Evolutionary conservation across 371 early-diverging fungal genomes (phyloP).

Genomic region (Mucor saturninus): DNA sequence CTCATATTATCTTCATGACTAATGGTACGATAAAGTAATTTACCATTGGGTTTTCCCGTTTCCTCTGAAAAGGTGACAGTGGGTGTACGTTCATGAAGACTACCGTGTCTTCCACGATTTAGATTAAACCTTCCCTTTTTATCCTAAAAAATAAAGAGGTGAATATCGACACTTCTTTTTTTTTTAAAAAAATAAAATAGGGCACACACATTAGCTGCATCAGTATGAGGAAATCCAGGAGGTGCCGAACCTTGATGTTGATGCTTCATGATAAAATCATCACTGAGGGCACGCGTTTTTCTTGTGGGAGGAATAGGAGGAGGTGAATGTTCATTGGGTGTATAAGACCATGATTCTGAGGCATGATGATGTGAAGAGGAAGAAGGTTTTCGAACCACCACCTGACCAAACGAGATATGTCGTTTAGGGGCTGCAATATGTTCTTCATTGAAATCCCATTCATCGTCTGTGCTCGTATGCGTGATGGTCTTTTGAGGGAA

Average conservation of each 20-base stretch:
- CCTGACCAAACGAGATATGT: conserved; percentile 57
- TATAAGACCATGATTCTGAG: conserved; percentile 26
- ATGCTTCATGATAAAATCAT: conserved; percentile 25
- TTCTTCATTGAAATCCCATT: conserved; percentile 52
- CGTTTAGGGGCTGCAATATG: conserved; percentile 22
- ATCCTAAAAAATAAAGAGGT: neutral
- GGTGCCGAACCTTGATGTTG: conserved; percentile 19
- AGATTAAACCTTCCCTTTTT: conserved; percentile 12
- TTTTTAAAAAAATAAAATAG: neutral
- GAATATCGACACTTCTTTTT: neutral
- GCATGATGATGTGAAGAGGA: conserved; percentile 12
- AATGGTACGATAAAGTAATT: conserved; percentile 23
- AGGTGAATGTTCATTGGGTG: neutral
- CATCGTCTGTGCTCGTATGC: conserved; percentile 32
- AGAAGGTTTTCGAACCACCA: conserved; percentile 38
- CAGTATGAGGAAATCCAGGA: conserved; percentile 7
- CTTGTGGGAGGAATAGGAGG: conserved; percentile 12
- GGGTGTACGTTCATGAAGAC: conserved; percentile 22
- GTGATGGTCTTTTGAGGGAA: conserved; percentile 34
- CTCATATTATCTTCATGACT: conserved; percentile 31
- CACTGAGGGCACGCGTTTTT: conserved; percentile 29
- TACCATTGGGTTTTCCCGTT: conserved; percentile 6
- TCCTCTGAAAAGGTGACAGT: conserved; percentile 30
- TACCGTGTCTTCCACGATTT: conserved; percentile 19
- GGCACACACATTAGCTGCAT: neutral